Evolutionary conservation across 2,329 filamentous ascomycete species (phyloP).

Genomic region (Shiraia bambusicola): DNA sequence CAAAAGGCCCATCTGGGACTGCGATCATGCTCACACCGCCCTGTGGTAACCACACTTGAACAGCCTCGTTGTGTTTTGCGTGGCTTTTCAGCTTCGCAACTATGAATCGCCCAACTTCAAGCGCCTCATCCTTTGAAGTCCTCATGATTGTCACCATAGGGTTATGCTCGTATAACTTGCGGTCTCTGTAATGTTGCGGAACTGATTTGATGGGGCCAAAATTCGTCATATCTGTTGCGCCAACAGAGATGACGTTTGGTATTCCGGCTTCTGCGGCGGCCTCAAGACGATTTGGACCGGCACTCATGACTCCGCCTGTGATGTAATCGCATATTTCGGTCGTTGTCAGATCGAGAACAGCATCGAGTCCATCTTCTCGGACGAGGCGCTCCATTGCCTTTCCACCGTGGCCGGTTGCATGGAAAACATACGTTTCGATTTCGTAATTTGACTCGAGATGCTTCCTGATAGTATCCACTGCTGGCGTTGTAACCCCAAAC

Average conservation of each 20-base stretch:
- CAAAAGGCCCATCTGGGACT: conserved; percentile 55
- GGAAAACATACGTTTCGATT: conserved; percentile 66
- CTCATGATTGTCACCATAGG: conserved; percentile 66
- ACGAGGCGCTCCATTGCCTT: conserved; percentile 68
- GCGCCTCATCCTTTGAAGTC: conserved; percentile 60
- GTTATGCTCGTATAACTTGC: conserved; percentile 66
- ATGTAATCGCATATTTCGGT: conserved; percentile 66
- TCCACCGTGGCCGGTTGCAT: conserved; percentile 69
- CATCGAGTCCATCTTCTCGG: conserved; percentile 60
- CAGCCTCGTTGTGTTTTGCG: conserved; percentile 44
- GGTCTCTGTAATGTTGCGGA: conserved; percentile 55
- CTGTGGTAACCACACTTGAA: conserved; percentile 61
- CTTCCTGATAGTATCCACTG: conserved; percentile 57
- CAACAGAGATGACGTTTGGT: conserved; percentile 56
- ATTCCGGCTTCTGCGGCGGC: conserved; percentile 60
- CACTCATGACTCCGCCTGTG: conserved; percentile 64
- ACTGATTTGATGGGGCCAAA: conserved; percentile 61
- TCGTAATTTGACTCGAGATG: conserved; percentile 45
- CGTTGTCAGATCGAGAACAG: conserved; percentile 69
- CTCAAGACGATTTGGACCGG: conserved; percentile 58
- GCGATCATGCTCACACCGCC: conserved; percentile 65
- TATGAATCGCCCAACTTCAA: conserved; percentile 58
- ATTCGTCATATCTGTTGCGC: conserved; percentile 56
- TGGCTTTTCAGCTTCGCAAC: conserved; percentile 53
- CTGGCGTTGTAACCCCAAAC: conserved; percentile 73